These are phyloP conservation scores for Pythium angustatum DNA, from an alignment of 352 stramenopile genomes.

Conservation along the genomic window DNA sequence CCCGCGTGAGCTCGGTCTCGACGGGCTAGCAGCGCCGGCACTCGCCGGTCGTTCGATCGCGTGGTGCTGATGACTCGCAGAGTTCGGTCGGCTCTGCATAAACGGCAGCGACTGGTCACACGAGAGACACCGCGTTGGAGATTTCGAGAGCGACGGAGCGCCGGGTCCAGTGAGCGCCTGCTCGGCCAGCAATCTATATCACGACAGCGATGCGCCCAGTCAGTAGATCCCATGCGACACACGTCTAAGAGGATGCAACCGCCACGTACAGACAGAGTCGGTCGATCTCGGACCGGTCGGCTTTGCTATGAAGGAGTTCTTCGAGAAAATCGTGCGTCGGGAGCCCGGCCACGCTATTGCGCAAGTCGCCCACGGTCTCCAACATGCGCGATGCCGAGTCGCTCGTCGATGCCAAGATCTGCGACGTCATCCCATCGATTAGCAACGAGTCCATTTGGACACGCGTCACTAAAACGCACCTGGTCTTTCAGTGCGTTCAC, in stretches of 20 bases:
- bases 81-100: conserved; percentile 11
- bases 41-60: conserved; percentile 4
- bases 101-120: conserved; percentile 57
- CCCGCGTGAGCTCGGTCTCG: conserved; percentile 3
- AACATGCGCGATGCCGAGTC: conserved; percentile 47
- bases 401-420: conserved; percentile 44
- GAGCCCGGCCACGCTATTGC: conserved; percentile 43
- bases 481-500: conserved; percentile 59
- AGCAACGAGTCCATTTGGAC: too few species aligned
- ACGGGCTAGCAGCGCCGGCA: background rate
- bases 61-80: background rate
- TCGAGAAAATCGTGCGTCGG: conserved; percentile 53
- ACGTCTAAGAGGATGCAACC: too few species aligned
- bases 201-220: background rate
- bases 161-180: conserved; percentile 10
- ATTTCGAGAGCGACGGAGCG: conserved; percentile 48
- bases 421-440: too few species aligned
- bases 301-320: conserved; percentile 53
- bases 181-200: conserved; percentile 12
- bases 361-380: conserved; percentile 55
- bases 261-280: conserved; percentile 25
- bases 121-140: conserved; percentile 56
- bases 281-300: conserved; percentile 55
- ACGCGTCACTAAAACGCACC: conserved; percentile 32
- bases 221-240: too few species aligned